phyloP scores from a whole-genome alignment of 345 rosid genomes.

The Acer saccharum region DNA sequence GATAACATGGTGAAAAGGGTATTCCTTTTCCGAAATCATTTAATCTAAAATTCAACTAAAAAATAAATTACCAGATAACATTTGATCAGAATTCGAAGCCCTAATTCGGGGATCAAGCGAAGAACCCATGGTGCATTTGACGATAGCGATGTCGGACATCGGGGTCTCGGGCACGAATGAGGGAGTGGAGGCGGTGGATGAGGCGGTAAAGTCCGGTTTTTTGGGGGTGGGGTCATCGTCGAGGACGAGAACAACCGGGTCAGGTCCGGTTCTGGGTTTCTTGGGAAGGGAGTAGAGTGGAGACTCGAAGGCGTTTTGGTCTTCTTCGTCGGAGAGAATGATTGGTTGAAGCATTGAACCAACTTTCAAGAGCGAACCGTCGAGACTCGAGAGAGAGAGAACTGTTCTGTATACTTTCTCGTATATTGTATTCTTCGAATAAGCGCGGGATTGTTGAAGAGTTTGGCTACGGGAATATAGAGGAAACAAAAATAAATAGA shows the following conservation, averaged over 20 bases:
- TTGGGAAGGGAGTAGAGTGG: slow-evolving; percentile 40
- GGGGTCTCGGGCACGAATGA: slow-evolving; percentile 73
- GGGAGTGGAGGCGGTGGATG: slow-evolving; percentile 34
- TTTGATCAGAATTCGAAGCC: slow-evolving; percentile 29
- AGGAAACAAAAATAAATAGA: too few relatives aligned
- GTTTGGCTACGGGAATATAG: background rate
- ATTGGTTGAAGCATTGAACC: slow-evolving; percentile 48
- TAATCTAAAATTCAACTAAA: background rate
- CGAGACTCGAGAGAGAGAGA: background rate
- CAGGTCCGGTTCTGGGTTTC: slow-evolving; percentile 38
- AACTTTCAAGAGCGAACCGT: background rate
- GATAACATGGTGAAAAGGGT: background rate
- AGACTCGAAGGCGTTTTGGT: slow-evolving; percentile 31
- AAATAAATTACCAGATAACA: slow-evolving; percentile 42
- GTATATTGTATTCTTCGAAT: background rate
- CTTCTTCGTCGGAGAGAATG: slow-evolving; percentile 59
- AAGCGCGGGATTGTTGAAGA: slow-evolving; percentile 20
- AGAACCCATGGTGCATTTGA: slow-evolving; percentile 36
- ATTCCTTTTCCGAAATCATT: background rate
- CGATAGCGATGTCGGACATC: slow-evolving; percentile 44
- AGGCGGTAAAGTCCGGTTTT: slow-evolving; percentile 34
- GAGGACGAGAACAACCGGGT: slow-evolving; percentile 36
- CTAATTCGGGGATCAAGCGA: slow-evolving; percentile 22
- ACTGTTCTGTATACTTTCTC: background rate
- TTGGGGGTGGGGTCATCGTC: slow-evolving; percentile 65